Evolutionary conservation across 352 stramenopile genomes (phyloP), one percentile per base, ranked within the genome.

Genomic region (Pythium vanterpoolii): DNA sequence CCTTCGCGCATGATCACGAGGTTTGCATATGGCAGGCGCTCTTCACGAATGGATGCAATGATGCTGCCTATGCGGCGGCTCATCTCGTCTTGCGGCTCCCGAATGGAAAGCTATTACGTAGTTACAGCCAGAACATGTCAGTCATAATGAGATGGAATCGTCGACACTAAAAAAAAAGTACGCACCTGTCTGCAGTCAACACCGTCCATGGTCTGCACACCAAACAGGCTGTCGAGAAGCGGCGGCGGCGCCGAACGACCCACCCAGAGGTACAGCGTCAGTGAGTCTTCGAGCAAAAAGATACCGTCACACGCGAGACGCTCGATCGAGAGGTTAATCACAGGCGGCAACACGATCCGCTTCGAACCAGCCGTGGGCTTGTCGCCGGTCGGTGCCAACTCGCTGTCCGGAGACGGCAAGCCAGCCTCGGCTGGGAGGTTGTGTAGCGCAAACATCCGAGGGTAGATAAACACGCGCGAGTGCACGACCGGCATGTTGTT

Each of bases 201-300:
- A 47, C 93, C 93, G 53, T 99, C 96, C 61, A 99, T 87, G 16
- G 82, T 96, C 19, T 89, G 73, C 38, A 98, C 68, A 38, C 96
- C 96, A 75, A 99, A 99, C 21, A 99, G 68, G 30, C 90, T 94
- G 47, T 82, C 77, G 21, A 99, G 58, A 24, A 98, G 69, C 13
- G 84, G 72, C 38, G 87, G 65, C 52, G 97, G 77, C 0, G 89
- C 93, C 27, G 83, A 88, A 43, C 90, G 83, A 40, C 97, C 97
- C 18, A 99, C 86, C 96, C 97, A 99, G 54, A 99, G 56, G 71
- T 97, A 98, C 62, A 99, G 77, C 52, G 91, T 88, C 27, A 98
- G 53, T 31, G 95, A 90, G 75, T 99, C 98, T 62, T 99, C 96
- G 16, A 99, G 80, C 58, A 99, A 76, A 63, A 98, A 99, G 33